Evolutionary conservation across 177 flowering plant genomes (phyloP).

Genomic region (Vitis hybrid): DNA sequence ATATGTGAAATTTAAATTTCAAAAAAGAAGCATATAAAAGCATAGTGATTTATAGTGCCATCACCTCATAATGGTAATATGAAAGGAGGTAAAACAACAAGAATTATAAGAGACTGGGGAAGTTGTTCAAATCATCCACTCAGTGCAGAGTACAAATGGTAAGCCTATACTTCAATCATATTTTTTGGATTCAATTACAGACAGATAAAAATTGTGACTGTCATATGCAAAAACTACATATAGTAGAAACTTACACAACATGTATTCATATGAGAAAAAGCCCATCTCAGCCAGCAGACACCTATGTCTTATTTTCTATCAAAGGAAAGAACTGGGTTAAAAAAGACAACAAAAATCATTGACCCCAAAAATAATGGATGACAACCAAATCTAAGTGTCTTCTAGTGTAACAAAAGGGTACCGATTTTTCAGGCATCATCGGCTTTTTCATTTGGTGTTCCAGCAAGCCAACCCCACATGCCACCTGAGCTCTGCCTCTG

Average conservation of each 20-base stretch:
- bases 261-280: conserved; percentile 9
- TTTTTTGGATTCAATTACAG: conserved; percentile 2
- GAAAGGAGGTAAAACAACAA: too few species aligned
- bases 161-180: neutral
- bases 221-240: conserved; percentile 11
- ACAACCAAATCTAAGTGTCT: conserved; percentile 16
- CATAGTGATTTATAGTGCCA: too few species aligned
- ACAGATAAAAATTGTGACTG: neutral
- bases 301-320: conserved; percentile 25
- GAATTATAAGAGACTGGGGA: too few species aligned
- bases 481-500: conserved; percentile 89
- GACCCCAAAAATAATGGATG: conserved; percentile 7
- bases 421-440: conserved; percentile 35
- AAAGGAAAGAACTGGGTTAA: conserved; percentile 10
- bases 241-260: conserved; percentile 9
- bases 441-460: conserved; percentile 48
- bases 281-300: neutral
- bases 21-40: too few species aligned
- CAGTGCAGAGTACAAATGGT: too few species aligned
- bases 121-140: too few species aligned
- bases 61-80: too few species aligned
- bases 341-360: neutral
- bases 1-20: too few species aligned
- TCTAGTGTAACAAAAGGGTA: too few species aligned
- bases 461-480: conserved; percentile 98